Conservation (phyloP, 352 stramenopile species). For the Thraustochytrium sp. region DNA sequence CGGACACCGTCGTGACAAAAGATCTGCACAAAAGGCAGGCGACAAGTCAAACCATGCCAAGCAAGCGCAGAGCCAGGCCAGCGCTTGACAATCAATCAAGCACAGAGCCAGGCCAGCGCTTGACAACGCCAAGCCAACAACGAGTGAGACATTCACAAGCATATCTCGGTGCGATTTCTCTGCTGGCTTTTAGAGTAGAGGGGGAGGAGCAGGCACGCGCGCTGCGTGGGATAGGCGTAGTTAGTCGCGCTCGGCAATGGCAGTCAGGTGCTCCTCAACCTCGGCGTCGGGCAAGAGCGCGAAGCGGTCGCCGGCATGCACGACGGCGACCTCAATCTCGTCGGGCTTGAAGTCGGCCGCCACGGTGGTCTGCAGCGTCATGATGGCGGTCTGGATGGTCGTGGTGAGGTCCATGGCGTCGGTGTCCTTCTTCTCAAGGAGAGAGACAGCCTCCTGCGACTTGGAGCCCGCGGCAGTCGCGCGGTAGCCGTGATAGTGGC, state of each 20-base stretch:
- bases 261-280: constrained; percentile 93
- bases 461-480: constrained; percentile 87
- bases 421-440: constrained; percentile 91
- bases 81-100: no score
- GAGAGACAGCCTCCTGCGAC: constrained; percentile 97
- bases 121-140: no score
- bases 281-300: constrained; percentile 84
- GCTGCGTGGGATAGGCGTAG: no score
- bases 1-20: no score
- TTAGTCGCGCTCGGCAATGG: constrained; percentile 90
- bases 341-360: constrained; percentile 94
- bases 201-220: no score
- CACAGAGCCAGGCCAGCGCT: no score
- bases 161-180: no score
- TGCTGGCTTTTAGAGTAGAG: no score
- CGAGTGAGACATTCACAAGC: no score
- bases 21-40: no score
- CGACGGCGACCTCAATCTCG: constrained; percentile 81
- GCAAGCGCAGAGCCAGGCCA: no score
- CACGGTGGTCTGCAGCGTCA: constrained; percentile 91
- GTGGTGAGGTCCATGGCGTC: constrained; percentile 79
- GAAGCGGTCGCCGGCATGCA: constrained; percentile 49
- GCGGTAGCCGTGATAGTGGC: constrained; percentile 89
- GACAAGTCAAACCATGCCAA: no score
- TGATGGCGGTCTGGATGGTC: constrained; percentile 91